Evolutionary conservation across 495 filamentous ascomycete species (phyloP), one percentile per base, ranked within the genome.

Genomic region (Xylaria telfairii): DNA sequence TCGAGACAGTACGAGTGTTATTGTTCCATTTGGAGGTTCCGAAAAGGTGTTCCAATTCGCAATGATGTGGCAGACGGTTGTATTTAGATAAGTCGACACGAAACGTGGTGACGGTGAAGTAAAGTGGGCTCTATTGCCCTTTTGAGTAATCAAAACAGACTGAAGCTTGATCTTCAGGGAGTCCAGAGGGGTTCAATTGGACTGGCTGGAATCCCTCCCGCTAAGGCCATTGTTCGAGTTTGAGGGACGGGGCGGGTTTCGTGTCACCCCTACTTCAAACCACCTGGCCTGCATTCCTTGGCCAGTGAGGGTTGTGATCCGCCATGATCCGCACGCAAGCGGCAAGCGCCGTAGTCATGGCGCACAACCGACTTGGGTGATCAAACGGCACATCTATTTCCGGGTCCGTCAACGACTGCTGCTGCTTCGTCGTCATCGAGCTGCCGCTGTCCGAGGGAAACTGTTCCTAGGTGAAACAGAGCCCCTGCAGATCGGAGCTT

Each of bases 191-290:
- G 30, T 13, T 41, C 37, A 41, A 42, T 17, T 24, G 53, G 34
- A 49, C 15, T 47, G 51, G 67, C 19, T 69, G 41, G 47, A 65
- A 64, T 65, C 70, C 67, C 54, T 34, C 72, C 4, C 61, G 61
- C 66, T 60, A 68, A 73, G 56, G 74, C 71, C 76, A 78, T 74
- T 69, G 67, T 63, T 67, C 72, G 72, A 69, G 28, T 67, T 73
- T 70, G 53, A 71, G 72, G 32, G 70, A 71, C 71, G 63, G 66
- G 42, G 62, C n/a, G 28, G 57, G 76, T 78, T 78, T 78, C 76
- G 75, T 60, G n/a, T 74, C 71, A 3, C 71, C 69, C 74, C 57
- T 73, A 54, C 68, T 21, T 68, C 75, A 75, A 75, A 74, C 86
- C 68, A 82, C 75, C 79, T 60, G 15, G 65, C 30, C 26, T 47